Percentiles rank a stretch among this genome's conserved stretches.
Conservation (phyloP, 176 grass and related monocot genomes). For the Hordeum marinum region DNA sequence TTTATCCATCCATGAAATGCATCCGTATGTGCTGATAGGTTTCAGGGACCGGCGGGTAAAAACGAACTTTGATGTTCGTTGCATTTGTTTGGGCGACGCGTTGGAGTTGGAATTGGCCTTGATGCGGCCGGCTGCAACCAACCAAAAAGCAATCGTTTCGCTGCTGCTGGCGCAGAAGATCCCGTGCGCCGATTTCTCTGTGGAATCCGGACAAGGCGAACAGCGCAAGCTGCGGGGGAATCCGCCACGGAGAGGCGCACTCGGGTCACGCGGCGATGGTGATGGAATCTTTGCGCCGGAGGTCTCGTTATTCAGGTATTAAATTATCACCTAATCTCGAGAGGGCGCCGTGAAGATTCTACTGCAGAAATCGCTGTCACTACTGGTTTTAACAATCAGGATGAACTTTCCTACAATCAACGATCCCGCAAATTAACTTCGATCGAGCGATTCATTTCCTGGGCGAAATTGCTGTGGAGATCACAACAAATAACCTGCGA, state of each 20-base stretch:
- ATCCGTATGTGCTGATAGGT: no score
- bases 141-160: neutral
- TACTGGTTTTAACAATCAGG: neutral
- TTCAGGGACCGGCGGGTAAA: no score
- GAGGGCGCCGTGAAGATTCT: constrained; percentile 1
- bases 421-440: neutral
- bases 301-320: neutral
- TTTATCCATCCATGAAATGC: no score
- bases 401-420: neutral
- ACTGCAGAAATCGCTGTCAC: neutral
- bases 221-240: neutral
- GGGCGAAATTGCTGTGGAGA: neutral
- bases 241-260: neutral
- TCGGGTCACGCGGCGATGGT: neutral
- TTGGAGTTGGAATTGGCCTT: no score
- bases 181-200: neutral
- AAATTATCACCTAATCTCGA: constrained; percentile 2
- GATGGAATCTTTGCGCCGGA: neutral
- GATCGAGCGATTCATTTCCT: no score
- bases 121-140: neutral
- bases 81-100: no score
- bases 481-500: neutral
- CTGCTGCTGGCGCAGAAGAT: constrained; percentile 1
- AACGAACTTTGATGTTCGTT: no score
- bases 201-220: constrained; percentile 31